Conservation (phyloP, 2,329 filamentous ascomycete genomes). For the Tothia fuscella region DNA sequence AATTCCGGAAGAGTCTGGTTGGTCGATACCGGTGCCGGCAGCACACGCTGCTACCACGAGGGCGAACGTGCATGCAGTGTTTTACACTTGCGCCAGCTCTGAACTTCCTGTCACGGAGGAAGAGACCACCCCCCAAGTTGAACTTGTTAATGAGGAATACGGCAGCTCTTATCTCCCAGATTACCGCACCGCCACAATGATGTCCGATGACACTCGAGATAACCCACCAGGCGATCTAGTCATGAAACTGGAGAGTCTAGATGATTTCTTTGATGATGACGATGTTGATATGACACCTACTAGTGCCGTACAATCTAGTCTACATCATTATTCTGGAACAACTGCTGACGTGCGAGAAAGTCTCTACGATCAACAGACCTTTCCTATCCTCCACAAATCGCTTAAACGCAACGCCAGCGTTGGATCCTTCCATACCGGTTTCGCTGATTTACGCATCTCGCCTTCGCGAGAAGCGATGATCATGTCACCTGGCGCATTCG, state of each 20-base stretch:
- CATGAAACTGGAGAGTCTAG: conserved; percentile 41
- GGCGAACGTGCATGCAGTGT: conserved; percentile 87
- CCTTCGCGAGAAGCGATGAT: conserved; percentile 31
- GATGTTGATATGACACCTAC: conserved; percentile 23
- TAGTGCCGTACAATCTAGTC: neutral
- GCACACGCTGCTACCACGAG: conserved; percentile 78
- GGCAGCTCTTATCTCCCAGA: conserved; percentile 64
- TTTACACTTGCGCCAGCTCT: conserved; percentile 69
- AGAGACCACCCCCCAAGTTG: conserved; percentile 69
- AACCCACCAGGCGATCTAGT: conserved; percentile 50
- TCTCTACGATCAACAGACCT: conserved; percentile 84
- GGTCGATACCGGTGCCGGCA: conserved; percentile 89
- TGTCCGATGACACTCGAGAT: conserved; percentile 64
- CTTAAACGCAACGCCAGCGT: conserved; percentile 58
- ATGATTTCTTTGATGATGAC: conserved; percentile 43
- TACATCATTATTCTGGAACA: conserved; percentile 12
- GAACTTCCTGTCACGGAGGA: conserved; percentile 39
- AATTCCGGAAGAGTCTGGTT: conserved; percentile 88
- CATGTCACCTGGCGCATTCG: conserved; percentile 47
- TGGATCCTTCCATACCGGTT: conserved; percentile 75
- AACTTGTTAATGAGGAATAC: conserved; percentile 82
- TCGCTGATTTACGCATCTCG: conserved; percentile 46
- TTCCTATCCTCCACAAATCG: conserved; percentile 80
- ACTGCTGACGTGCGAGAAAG: conserved; percentile 42
- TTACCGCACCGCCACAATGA: conserved; percentile 80